Conservation (phyloP, 2,329 filamentous ascomycete species). For the Penicillium frequentans region DNA sequence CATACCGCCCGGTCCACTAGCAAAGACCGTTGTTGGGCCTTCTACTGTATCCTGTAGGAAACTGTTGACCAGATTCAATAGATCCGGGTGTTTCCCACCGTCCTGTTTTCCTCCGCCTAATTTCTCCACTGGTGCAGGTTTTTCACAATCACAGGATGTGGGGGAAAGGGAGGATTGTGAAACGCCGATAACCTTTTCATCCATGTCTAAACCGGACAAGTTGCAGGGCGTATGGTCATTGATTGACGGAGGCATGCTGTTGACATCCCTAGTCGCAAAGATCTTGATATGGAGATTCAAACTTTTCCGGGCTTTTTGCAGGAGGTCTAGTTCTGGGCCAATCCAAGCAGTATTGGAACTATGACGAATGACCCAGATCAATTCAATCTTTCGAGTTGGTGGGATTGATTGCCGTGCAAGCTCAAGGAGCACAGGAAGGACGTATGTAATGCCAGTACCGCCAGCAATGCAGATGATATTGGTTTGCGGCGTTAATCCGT, state of each 20-base stretch:
- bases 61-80: constrained; percentile 44
- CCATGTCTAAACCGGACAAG: not conserved
- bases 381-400: constrained; percentile 52
- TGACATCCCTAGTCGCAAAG: not conserved
- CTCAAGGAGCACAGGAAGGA: constrained; percentile 53
- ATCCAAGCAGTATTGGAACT: constrained; percentile 60
- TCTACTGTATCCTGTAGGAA: constrained; percentile 47
- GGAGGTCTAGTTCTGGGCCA: constrained; percentile 53
- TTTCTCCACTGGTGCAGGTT: not conserved
- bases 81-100: not conserved
- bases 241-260: no score
- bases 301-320: not conserved
- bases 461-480: constrained; percentile 56
- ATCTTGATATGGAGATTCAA: not conserved
- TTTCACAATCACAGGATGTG: not conserved
- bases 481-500: constrained; percentile 41
- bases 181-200: not conserved
- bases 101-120: not conserved
- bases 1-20: constrained; percentile 62
- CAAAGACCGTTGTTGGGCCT: constrained; percentile 58
- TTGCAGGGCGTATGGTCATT: not conserved
- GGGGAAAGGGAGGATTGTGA: not conserved
- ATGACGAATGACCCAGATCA: constrained; percentile 66
- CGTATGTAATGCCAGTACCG: constrained; percentile 60
- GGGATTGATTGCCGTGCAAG: constrained; percentile 24